Base-by-base conservation (phyloP, 2,329 filamentous ascomycete genomes). In the Hypoxylon rubiginosum region DNA sequence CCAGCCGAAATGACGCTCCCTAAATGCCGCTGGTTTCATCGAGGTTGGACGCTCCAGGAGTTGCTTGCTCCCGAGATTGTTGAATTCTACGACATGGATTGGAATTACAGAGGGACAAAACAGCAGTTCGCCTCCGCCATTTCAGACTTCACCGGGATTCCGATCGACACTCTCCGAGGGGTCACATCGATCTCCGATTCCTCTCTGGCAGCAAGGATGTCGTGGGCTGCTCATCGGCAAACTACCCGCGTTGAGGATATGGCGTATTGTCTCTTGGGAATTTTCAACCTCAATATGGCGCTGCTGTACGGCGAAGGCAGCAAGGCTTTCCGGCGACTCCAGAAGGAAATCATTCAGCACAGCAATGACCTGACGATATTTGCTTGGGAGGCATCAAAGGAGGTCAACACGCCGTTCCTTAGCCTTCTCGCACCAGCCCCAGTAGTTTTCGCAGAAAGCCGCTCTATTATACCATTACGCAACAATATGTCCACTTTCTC, bases 271-370 rank as follows among this genome's bases (percentile, higher is more conserved):
- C 24, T 66, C 2, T 39, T 63, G 34, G 64, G 64, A 0, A 58
- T 66, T 10, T 66, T 66, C 15, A 17, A 52, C 26, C 45, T 66
- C 3, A 45, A 62, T 21, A 66, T 66, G 64, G 58, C 64, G 1
- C 19, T 66, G 9, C 48, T 66, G 3, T 66, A 66, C 15, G 64
- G 58, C 1, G 64, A 63, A 26, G 45, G 34, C n/a, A 6, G 50
- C 24, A 62, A 51, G 41, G 61, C 61, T 11, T 64, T 59, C 19
- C 28, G 15, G 10, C 52, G 61, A 28, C 17, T 64, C 13, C 61
- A 64, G 13, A 55, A 64, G 15, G 55, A 59, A 41, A 55, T 64
- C 39, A 45, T 45, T 30, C 55, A 52, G 9, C 19, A 32, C 3
- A 39, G 17, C 15, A 45, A 34, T 36, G 62, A 65, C 34, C 52